These are phyloP conservation scores for Rhododendron griersonianum DNA, from an alignment of 148 eudicot species.

Conservation along the genomic window DNA sequence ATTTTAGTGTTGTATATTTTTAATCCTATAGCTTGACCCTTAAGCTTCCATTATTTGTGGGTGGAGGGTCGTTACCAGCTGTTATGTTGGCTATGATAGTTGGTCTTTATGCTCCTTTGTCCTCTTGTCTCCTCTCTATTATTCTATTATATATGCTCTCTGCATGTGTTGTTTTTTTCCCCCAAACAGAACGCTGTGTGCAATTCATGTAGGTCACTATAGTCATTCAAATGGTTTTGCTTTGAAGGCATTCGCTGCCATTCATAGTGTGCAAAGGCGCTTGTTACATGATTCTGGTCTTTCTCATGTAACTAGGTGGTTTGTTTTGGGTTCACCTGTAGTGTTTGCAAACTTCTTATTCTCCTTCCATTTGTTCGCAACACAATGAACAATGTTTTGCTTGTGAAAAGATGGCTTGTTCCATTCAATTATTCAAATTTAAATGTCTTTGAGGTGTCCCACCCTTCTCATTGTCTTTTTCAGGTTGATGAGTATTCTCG, in stretches of 20 bases:
- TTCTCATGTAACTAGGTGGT: neutral
- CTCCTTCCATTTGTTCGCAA: neutral
- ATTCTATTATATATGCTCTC: neutral
- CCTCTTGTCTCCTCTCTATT: neutral
- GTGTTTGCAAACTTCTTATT: neutral
- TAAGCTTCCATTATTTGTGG: neutral
- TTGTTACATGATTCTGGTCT: neutral
- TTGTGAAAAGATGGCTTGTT: neutral
- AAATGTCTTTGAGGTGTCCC: neutral
- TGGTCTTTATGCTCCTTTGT: neutral
- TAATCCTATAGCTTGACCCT: neutral
- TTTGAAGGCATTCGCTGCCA: neutral
- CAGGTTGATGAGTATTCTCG: slow-evolving; percentile 88
- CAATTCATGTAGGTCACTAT: too few species aligned
- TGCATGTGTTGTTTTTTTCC: neutral
- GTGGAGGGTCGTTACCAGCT: neutral
- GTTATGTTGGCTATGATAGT: neutral
- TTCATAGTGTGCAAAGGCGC: neutral
- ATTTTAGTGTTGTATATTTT: neutral
- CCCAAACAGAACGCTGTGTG: neutral
- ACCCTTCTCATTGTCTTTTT: slow-evolving; percentile 8
- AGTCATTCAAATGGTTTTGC: neutral
- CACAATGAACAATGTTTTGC: neutral
- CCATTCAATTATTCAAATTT: neutral
- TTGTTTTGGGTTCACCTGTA: neutral